Evolutionary conservation across 352 stramenopile species (phyloP).

Genomic region (Globisporangium nunn): DNA sequence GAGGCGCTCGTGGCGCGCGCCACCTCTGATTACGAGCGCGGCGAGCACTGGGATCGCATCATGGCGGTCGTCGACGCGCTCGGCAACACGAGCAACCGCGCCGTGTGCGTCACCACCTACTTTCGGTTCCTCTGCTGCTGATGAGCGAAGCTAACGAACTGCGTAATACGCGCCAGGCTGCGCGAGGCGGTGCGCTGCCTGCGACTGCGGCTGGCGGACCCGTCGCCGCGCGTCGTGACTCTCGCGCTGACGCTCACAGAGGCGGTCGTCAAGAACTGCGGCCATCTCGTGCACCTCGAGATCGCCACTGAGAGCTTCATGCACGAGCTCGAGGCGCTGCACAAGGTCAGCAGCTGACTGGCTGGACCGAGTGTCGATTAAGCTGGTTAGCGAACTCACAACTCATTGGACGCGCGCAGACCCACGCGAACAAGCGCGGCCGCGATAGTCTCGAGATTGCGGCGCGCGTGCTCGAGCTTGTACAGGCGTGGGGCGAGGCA

Average conservation of each 20-base stretch:
- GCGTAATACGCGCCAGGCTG: constrained; percentile 18
- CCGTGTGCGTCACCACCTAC: constrained; percentile 27
- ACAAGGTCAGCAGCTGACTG: constrained; percentile 30
- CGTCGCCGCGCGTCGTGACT: constrained; percentile 56
- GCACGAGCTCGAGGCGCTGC: constrained; percentile 60
- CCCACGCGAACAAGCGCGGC: constrained; percentile 55
- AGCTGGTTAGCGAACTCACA: neutral
- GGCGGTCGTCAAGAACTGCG: constrained; percentile 75
- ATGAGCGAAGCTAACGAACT: neutral
- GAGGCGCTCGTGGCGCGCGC: constrained; percentile 59
- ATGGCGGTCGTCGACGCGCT: constrained; percentile 72
- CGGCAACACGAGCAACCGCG: constrained; percentile 50
- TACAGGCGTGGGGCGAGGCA: constrained; percentile 77
- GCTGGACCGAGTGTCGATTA: neutral
- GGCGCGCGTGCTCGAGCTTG: constrained; percentile 58
- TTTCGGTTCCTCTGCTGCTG: neutral
- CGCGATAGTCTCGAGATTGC: constrained; percentile 71
- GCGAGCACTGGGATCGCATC: constrained; percentile 72
- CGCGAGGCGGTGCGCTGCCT: constrained; percentile 73
- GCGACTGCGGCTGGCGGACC: constrained; percentile 56
- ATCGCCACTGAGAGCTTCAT: constrained; percentile 68
- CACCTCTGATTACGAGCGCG: constrained; percentile 65
- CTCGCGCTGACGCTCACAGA: constrained; percentile 60
- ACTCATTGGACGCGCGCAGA: constrained; percentile 9
- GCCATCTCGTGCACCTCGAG: constrained; percentile 56